These are phyloP conservation scores for Cymbopogon flexuosus DNA, from an alignment of 202 grass and related monocot genomes.

Conservation along the genomic window DNA sequence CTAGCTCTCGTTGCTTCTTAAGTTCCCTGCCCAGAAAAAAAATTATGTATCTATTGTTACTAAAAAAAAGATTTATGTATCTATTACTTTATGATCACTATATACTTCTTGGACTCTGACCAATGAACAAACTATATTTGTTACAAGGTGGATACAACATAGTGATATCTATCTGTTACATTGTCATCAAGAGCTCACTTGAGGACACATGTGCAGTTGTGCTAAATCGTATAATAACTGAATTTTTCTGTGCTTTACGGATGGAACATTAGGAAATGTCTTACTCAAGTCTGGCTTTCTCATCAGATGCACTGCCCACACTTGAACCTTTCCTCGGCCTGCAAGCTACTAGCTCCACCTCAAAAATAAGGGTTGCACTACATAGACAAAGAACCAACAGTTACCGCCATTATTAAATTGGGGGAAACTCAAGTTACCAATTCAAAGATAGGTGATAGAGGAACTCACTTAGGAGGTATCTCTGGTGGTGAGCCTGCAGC, in stretches of 20 bases:
- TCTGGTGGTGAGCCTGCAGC: constrained; percentile 77
- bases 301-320: constrained; percentile 62
- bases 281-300: constrained; percentile 94
- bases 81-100: background rate
- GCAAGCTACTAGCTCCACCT: constrained; percentile 88
- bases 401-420: background rate
- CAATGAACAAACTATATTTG: background rate
- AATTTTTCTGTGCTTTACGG: background rate
- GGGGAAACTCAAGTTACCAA: background rate
- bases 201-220: background rate
- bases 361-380: constrained; percentile 87
- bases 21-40: constrained; percentile 51
- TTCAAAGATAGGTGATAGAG: background rate
- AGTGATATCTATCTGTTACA: background rate
- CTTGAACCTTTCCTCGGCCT: constrained; percentile 91
- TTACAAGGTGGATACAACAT: background rate
- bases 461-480: constrained; percentile 68
- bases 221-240: background rate
- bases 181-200: background rate
- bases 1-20: constrained; percentile 72
- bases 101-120: background rate
- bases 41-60: background rate
- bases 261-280: constrained; percentile 20
- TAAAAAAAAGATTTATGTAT: background rate
- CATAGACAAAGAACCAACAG: constrained; percentile 26